Conservation (phyloP, 208 protist genomes). For the Novymonas esmeraldas region DNA sequence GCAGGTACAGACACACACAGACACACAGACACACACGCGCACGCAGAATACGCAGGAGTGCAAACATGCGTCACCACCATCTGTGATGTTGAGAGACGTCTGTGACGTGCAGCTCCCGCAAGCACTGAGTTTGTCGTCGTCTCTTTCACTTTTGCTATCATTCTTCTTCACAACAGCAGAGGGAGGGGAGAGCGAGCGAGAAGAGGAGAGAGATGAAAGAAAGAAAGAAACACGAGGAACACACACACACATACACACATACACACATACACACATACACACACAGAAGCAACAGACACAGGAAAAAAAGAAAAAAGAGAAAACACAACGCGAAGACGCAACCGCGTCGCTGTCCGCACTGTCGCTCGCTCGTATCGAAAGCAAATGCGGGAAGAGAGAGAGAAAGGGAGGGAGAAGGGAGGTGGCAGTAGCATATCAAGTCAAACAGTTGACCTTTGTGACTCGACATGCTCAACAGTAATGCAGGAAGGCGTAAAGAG, state of each 20-base stretch:
- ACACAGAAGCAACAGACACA: not conserved
- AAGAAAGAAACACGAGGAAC: conserved; percentile 5
- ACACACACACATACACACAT: not conserved
- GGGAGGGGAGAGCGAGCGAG: not conserved
- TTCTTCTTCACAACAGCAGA: not conserved
- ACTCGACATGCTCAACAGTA: not conserved
- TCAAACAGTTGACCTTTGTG: not conserved
- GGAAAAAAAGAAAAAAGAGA: not conserved
- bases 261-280: conserved; percentile 1
- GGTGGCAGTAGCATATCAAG: not conserved
- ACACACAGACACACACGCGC: conserved; percentile 1
- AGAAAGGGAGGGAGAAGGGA: not conserved
- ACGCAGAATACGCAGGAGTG: no score
- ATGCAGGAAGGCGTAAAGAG: not conserved
- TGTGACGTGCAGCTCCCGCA: no score
- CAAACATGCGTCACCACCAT: no score
- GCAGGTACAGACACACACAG: not conserved
- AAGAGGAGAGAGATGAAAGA: not conserved
- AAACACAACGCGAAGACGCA: not conserved
- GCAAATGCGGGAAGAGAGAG: not conserved
- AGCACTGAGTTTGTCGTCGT: no score
- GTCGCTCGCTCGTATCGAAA: not conserved
- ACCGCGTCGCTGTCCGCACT: no score
- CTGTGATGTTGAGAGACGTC: no score
- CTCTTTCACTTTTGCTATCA: no score